Conservation (phyloP, 352 stramenopile species). For the Phytophthora pluvialis region DNA sequence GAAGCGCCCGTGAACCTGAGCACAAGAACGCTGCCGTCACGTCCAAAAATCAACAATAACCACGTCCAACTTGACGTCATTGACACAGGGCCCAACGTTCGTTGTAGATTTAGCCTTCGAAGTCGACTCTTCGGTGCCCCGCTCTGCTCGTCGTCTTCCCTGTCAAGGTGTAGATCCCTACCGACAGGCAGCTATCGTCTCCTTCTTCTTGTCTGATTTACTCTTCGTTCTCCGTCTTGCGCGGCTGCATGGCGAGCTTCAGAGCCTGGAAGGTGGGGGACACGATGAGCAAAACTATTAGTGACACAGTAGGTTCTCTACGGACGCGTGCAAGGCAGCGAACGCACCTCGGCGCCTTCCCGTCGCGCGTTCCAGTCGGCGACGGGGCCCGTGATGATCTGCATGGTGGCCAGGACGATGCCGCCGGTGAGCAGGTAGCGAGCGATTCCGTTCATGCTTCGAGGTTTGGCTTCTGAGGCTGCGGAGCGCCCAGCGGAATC, state of each 20-base stretch:
- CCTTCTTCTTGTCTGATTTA: conserved; percentile 31
- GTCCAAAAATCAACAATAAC: background rate
- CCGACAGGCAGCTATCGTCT: background rate
- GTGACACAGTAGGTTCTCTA: background rate
- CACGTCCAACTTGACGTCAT: background rate
- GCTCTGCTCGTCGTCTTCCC: background rate
- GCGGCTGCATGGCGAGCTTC: conserved; percentile 64
- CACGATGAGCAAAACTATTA: conserved; percentile 6
- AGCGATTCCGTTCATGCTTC: conserved; percentile 73
- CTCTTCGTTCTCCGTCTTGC: conserved; percentile 57
- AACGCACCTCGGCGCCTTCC: conserved; percentile 60
- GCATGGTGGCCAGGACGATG: conserved; percentile 69
- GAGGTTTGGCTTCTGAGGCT: conserved; percentile 30
- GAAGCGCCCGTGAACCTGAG: background rate
- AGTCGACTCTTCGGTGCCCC: background rate
- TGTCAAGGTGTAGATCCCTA: conserved; percentile 6
- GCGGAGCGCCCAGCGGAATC: conserved; percentile 15
- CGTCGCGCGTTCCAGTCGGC: conserved; percentile 82
- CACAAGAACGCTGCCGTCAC: background rate
- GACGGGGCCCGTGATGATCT: conserved; percentile 68
- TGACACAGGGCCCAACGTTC: conserved; percentile 11
- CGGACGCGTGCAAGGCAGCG: background rate
- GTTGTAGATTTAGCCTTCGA: conserved; percentile 17
- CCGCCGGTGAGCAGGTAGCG: conserved; percentile 77
- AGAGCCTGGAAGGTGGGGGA: conserved; percentile 47